phyloP scores from a whole-genome alignment of 2,329 filamentous ascomycete species.

The Exophiala spinifera region DNA sequence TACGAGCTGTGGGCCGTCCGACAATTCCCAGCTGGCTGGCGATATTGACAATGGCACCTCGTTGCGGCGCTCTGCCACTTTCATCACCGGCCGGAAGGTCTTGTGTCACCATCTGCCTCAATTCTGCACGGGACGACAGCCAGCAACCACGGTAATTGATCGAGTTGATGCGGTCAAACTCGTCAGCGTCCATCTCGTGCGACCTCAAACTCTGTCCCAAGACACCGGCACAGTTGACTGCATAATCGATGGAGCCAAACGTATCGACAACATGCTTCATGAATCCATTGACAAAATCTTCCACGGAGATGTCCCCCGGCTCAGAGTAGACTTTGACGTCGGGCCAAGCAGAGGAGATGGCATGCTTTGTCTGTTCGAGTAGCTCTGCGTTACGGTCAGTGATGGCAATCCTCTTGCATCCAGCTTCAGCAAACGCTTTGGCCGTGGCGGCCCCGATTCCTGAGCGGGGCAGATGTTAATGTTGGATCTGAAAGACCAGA shows the following conservation, averaged over 20 bases:
- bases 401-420: conserved; percentile 53
- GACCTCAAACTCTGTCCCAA: conserved; percentile 44
- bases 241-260: conserved; percentile 54
- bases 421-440: conserved; percentile 49
- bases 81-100: conserved; percentile 39
- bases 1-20: conserved; percentile 45
- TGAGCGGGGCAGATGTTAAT: conserved; percentile 27
- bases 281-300: conserved; percentile 44
- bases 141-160: conserved; percentile 55
- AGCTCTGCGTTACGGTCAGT: conserved; percentile 50
- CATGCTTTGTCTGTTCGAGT: conserved; percentile 38
- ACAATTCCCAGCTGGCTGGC: conserved; percentile 54
- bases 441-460: conserved; percentile 57
- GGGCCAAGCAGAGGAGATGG: conserved; percentile 37
- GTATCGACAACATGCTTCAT: conserved; percentile 32
- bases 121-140: conserved; percentile 46
- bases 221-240: conserved; percentile 56
- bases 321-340: conserved; percentile 34
- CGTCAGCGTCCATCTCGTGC: conserved; percentile 45
- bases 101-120: conserved; percentile 49
- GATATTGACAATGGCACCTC: conserved; percentile 52
- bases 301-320: conserved; percentile 50
- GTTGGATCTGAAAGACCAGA: neutral
- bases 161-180: conserved; percentile 53
- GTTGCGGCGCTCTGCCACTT: conserved; percentile 35